These are phyloP conservation scores for Aureobasidium sp. DNA, from an alignment of 2,329 filamentous ascomycete genomes.

Conservation along the genomic window DNA sequence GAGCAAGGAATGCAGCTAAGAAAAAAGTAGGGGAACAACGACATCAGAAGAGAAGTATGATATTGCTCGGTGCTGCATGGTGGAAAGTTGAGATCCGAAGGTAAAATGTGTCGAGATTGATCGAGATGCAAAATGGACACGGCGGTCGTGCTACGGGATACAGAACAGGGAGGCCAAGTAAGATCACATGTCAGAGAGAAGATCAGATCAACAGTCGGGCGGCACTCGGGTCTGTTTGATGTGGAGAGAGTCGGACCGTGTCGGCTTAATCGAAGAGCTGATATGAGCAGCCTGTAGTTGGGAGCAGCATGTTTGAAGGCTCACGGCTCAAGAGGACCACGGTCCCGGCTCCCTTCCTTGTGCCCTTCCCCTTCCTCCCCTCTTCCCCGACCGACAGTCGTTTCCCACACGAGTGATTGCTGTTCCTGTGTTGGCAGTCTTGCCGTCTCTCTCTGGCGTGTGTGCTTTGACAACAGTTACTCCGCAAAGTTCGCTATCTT, in stretches of 20 bases:
- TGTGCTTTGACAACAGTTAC: slow-evolving; percentile 2
- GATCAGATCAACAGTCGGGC: neutral
- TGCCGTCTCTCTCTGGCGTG: neutral
- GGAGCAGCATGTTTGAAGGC: slow-evolving; percentile 1
- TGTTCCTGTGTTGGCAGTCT: neutral
- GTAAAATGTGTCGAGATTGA: neutral
- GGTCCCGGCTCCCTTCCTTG: neutral
- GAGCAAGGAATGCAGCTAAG: slow-evolving; percentile 7
- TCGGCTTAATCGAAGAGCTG: neutral
- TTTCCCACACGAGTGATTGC: neutral
- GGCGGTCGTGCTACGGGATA: neutral
- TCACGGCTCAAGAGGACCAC: slow-evolving; percentile 4
- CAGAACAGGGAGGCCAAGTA: neutral
- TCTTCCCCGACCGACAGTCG: neutral
- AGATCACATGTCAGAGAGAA: slow-evolving; percentile 3
- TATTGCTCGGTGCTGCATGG: neutral
- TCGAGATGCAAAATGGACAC: neutral
- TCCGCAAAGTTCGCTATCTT: slow-evolving; percentile 8
- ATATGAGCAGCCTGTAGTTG: slow-evolving; percentile 2
- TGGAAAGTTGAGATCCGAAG: neutral
- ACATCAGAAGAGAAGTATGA: neutral
- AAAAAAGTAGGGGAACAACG: neutral
- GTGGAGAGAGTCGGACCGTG: slow-evolving; percentile 8
- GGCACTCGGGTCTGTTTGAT: neutral
- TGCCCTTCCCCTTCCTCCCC: neutral